A percentile compares a stretch with the other conserved stretches of the same genome.
These are phyloP conservation scores for Ceratobasidium sp. DNA, from an alignment of 1,284 basidiomycete species.

Conservation along the genomic window DNA sequence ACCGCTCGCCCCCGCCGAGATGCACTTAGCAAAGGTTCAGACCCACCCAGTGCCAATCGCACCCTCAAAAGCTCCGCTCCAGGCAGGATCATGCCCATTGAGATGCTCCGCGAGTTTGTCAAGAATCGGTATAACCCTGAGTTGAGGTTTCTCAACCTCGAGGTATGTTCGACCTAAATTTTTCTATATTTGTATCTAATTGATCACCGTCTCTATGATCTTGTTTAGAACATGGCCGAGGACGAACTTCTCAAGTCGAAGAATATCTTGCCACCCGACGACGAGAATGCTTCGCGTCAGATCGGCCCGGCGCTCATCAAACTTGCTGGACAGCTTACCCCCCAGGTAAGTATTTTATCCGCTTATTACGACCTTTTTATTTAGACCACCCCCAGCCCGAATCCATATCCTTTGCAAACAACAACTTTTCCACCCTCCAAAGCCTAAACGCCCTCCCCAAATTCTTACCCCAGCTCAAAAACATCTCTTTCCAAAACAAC, in stretches of 20 bases:
- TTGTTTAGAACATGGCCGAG: slow-evolving; percentile 65
- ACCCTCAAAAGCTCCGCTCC: slow-evolving; percentile 2
- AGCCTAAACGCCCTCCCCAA: slow-evolving; percentile 67
- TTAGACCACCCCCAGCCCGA: slow-evolving; percentile 62
- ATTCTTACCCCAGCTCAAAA: slow-evolving; percentile 77
- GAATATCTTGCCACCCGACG: slow-evolving; percentile 73
- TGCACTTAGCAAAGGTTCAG: slow-evolving; percentile 36
- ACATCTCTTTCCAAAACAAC: slow-evolving; percentile 85
- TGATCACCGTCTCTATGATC: neutral
- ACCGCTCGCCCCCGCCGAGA: slow-evolving; percentile 31
- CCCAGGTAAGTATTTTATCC: slow-evolving; percentile 63
- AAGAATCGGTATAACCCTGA: slow-evolving; percentile 74
- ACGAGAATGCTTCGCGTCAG: slow-evolving; percentile 64
- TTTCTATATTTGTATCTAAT: slow-evolving; percentile 19
- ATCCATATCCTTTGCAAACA: slow-evolving; percentile 78
- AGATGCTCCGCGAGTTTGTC: slow-evolving; percentile 76
- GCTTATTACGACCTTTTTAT: slow-evolving; percentile 22
- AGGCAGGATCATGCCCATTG: slow-evolving; percentile 54
- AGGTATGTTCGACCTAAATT: slow-evolving; percentile 61
- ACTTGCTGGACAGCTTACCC: slow-evolving; percentile 78
- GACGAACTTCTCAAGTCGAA: slow-evolving; percentile 77
- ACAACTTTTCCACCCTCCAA: slow-evolving; percentile 62
- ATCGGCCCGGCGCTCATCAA: slow-evolving; percentile 88
- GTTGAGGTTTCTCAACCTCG: slow-evolving; percentile 78
- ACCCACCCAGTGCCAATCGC: slow-evolving; percentile 20